Conservation (phyloP, 1,139 yeast genomes). For the Geotrichum bryndzae region DNA sequence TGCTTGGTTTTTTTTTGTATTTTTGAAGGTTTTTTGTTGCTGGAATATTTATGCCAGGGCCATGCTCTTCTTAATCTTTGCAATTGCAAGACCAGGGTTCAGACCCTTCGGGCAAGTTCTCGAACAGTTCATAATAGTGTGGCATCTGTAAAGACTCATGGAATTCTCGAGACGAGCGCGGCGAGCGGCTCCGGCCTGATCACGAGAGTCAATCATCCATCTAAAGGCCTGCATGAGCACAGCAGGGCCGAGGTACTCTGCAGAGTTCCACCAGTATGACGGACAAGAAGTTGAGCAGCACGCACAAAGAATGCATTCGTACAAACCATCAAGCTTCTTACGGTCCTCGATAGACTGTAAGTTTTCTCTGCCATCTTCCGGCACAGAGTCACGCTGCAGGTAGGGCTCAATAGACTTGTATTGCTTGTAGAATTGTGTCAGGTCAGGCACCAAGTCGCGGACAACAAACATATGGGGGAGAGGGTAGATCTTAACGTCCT, state of each 20-base stretch:
- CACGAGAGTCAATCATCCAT: constrained; percentile 98
- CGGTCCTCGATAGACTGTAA: constrained; percentile 89
- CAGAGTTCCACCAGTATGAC: constrained; percentile 99
- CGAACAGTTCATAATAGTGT: constrained; percentile 97
- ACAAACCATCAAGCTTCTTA: constrained; percentile 91
- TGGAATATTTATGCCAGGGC: constrained; percentile 43
- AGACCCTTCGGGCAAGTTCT: constrained; percentile 98
- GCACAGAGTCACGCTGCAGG: constrained; percentile 74
- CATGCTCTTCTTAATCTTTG: constrained; percentile 91
- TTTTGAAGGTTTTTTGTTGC: no score
- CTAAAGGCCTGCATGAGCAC: constrained; percentile 98
- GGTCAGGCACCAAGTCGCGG: constrained; percentile 94
- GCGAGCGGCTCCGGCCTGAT: constrained; percentile 76
- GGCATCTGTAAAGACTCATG: constrained; percentile 97
- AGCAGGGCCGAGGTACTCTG: constrained; percentile 97
- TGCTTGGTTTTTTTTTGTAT: no score
- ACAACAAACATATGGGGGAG: constrained; percentile 98
- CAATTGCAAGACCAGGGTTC: constrained; percentile 97
- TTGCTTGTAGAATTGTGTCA: constrained; percentile 96
- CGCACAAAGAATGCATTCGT: constrained; percentile 97
- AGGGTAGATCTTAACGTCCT: constrained; percentile 86
- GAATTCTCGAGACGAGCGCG: constrained; percentile 90
- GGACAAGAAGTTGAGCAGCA: constrained; percentile 99
- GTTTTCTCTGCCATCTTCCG: constrained; percentile 89
- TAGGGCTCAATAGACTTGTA: constrained; percentile 97